Conservation (phyloP, 139 green algal species). For the Picochlorum sp. region DNA sequence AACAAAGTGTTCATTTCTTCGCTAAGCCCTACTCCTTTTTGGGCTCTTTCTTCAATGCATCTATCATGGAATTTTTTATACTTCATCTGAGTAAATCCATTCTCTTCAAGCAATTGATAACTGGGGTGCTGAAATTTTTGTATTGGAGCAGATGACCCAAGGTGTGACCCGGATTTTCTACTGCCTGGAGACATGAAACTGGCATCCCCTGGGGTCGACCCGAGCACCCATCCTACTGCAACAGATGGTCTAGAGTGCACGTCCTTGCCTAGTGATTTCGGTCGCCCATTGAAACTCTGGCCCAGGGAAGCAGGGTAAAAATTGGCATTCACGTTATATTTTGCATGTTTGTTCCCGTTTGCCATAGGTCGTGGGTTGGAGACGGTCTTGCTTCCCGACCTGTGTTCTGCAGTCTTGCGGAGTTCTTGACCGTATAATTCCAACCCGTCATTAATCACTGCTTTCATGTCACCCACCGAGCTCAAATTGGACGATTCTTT, state of each 20-base stretch:
- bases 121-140: conserved; percentile 84
- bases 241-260: conserved; percentile 36
- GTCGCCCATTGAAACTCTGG: conserved; percentile 15
- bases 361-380: not conserved
- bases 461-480: conserved; percentile 27
- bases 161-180: conserved; percentile 17
- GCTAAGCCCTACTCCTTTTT: conserved; percentile 41
- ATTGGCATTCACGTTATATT: conserved; percentile 16
- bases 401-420: conserved; percentile 2
- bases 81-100: conserved; percentile 88
- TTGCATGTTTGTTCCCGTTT: not conserved
- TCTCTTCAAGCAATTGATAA: conserved; percentile 84
- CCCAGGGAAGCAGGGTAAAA: conserved; percentile 48
- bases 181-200: conserved; percentile 17
- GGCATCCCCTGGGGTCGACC: conserved; percentile 46
- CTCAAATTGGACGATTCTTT: not conserved
- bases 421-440: conserved; percentile 68
- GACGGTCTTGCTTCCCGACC: not conserved
- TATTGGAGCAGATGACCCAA: conserved; percentile 40
- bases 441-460: conserved; percentile 78
- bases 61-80: conserved; percentile 81
- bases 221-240: conserved; percentile 68
- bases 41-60: conserved; percentile 74
- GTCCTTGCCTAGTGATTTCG: conserved; percentile 3
- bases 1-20: conserved; percentile 99